Evolutionary conservation across 306 rosid genomes (phyloP), one percentile per base, ranked within the genome.

Genomic region (Luffa acutangula): DNA sequence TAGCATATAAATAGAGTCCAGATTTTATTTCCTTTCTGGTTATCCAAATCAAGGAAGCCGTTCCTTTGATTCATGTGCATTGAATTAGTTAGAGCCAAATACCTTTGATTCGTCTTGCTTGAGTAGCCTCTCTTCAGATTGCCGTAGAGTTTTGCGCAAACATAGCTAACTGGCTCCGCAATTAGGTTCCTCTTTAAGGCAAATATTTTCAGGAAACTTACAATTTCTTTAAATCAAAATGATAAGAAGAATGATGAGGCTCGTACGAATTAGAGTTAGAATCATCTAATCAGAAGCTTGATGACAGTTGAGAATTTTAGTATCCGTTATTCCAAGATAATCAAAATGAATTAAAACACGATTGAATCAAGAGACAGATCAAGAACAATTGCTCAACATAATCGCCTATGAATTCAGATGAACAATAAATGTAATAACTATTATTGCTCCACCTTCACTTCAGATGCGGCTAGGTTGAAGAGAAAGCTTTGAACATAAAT

Each of bases 381-480:
- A 9, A 74, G 78, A 74, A 74, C 13, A 74, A 51, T 49, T 74
- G 46, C 59, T 74, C 46, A 3, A 49, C 25, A 51, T 33, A 74
- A 49, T 74, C 8, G 46, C 6, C 31, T 9, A 51, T 48, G 62
- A 74, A 74, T 51, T 51, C 78, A 51, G 62, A 74, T 74, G 62
- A 74, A 33, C 33, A 14, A 72, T 51, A 73, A 73, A 51, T 74
- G 31, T 53, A 49, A 48, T 74, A 51, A 51, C 60, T 49, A 73
- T 73, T 33, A 74, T 49, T 49, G 60, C 42, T 49, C 62, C 62
- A 74, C 46, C 62, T 74, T 74, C 60, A 74, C 54, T 72, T 31
- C 57, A 72, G 4, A 45, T 51, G 60, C 43, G 33, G 62, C 78
- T 15, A 74, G 62, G 78, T 14, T 74, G 45, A 51, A 14, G 45